These are phyloP conservation scores for Claviceps monticola DNA, from an alignment of 2,329 filamentous ascomycete genomes.

Conservation along the genomic window DNA sequence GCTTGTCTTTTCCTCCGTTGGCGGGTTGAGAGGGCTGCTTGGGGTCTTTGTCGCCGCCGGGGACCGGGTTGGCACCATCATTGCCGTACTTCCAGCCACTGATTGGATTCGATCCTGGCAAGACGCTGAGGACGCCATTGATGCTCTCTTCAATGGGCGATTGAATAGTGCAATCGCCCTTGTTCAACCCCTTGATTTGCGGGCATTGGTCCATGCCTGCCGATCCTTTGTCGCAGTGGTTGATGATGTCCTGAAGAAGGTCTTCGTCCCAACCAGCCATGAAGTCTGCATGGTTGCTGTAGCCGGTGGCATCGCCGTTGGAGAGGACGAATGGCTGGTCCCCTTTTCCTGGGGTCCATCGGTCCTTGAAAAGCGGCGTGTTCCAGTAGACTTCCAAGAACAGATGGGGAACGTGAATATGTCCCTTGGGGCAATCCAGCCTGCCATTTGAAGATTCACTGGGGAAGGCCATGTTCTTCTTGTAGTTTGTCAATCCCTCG, in stretches of 20 bases:
- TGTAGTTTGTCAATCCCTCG: constrained; percentile 43
- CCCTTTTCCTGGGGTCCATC: constrained; percentile 41
- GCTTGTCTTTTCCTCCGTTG: not conserved
- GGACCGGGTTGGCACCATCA: not conserved
- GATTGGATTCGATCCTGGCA: constrained; percentile 44
- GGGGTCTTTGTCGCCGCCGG: constrained; percentile 7
- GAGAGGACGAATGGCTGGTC: constrained; percentile 53
- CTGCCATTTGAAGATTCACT: constrained; percentile 29
- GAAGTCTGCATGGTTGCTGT: constrained; percentile 59
- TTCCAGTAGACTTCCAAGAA: constrained; percentile 50
- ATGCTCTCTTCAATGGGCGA: constrained; percentile 33
- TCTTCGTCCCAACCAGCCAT: constrained; percentile 56
- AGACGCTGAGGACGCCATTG: constrained; percentile 26
- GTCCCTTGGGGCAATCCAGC: constrained; percentile 40
- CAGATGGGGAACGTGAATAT: constrained; percentile 40
- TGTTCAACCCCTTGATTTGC: constrained; percentile 29
- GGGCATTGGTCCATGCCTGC: constrained; percentile 49
- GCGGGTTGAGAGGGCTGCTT: not conserved
- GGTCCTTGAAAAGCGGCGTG: constrained; percentile 35
- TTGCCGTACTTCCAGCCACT: constrained; percentile 34
- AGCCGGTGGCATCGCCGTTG: constrained; percentile 57
- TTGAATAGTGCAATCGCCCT: constrained; percentile 35
- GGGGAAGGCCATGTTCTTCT: constrained; percentile 55
- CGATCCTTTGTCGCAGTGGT: constrained; percentile 48
- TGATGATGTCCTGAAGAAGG: constrained; percentile 51